phyloP scores from a whole-genome alignment of 345 rosid genomes.

The Lepidium sativum region DNA sequence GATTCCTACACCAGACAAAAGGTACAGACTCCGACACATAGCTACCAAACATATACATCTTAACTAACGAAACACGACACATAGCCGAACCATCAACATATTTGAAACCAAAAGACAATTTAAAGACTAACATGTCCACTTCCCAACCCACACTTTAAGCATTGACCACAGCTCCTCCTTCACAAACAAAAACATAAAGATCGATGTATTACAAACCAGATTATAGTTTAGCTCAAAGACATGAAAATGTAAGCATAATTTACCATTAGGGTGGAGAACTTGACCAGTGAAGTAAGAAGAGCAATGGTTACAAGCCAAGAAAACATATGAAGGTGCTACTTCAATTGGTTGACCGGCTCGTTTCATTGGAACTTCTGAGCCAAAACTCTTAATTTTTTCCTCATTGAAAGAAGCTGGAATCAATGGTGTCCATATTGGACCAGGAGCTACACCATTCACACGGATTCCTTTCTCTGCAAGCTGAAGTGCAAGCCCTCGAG shows the following conservation, averaged over 20 bases:
- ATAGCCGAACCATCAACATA: neutral
- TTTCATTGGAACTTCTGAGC: conserved; percentile 53
- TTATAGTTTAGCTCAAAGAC: too few species aligned
- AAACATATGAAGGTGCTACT: conserved; percentile 62
- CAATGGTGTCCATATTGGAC: conserved; percentile 83
- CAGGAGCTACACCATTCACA: conserved; percentile 72
- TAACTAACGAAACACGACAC: neutral
- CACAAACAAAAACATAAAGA: neutral
- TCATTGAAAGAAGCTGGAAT: conserved; percentile 58
- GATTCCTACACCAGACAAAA: neutral
- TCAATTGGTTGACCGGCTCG: conserved; percentile 73
- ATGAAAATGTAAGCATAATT: too few species aligned
- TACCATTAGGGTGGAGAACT: conserved; percentile 78
- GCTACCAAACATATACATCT: neutral
- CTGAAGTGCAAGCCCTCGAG: conserved; percentile 65
- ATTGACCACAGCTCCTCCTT: conserved; percentile 25
- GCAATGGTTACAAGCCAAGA: conserved; percentile 70
- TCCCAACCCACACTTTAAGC: neutral
- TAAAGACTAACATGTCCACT: neutral
- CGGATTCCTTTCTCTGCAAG: conserved; percentile 48
- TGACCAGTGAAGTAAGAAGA: conserved; percentile 81
- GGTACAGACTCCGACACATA: neutral
- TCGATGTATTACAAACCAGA: too few species aligned
- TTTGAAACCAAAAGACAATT: neutral
- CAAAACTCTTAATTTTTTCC: conserved; percentile 42